These are phyloP conservation scores for Penicillium hordei DNA, from an alignment of 2,329 filamentous ascomycete genomes.

Conservation along the genomic window DNA sequence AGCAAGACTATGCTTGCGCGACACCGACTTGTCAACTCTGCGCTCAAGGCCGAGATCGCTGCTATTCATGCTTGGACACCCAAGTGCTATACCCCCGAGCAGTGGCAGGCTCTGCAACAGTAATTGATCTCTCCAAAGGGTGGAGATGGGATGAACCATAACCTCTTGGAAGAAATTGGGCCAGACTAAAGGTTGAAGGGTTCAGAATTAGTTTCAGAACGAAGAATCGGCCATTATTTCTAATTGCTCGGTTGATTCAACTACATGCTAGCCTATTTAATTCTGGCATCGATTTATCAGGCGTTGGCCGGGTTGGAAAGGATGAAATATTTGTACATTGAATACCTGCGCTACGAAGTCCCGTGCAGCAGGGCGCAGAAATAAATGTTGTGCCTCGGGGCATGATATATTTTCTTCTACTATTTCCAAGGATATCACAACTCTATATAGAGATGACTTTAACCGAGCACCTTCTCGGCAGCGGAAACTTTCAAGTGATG, in stretches of 20 bases:
- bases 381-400: background rate
- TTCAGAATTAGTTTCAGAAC: background rate
- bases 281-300: conserved; percentile 4
- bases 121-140: conserved; percentile 10
- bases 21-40: conserved; percentile 80
- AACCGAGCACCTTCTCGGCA: conserved; percentile 52
- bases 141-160: background rate
- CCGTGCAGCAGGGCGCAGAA: conserved; percentile 1
- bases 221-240: background rate
- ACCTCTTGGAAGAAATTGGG: background rate
- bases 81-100: conserved; percentile 87
- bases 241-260: background rate
- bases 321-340: conserved; percentile 11
- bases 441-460: conserved; percentile 11
- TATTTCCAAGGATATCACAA: conserved; percentile 2
- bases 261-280: background rate
- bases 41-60: conserved; percentile 82
- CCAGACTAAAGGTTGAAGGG: background rate
- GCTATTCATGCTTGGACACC: conserved; percentile 93
- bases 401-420: background rate
- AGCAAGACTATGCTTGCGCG: conserved; percentile 76
- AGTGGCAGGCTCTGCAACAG: conserved; percentile 71
- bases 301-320: conserved; percentile 12
- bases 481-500: conserved; percentile 43
- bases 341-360: background rate